Evolutionary conservation across 768 basidiomycete genomes (phyloP), one percentile per base, ranked within the genome.

Genomic region (Phanerochaete carnosa): DNA sequence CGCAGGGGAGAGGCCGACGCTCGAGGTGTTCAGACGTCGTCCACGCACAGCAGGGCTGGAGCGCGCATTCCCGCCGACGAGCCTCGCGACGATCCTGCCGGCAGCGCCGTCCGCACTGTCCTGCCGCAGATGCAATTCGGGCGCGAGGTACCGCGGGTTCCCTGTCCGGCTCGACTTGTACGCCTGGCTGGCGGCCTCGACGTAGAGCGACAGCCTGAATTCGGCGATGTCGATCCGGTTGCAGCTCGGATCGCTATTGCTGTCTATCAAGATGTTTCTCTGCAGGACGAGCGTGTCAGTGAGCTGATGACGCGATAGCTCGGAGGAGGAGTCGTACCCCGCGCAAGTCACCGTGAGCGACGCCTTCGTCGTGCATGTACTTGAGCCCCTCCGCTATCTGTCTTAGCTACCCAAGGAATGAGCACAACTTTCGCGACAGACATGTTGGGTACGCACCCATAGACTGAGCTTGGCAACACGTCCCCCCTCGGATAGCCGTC

Each of bases 361-460:
- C n/a, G 26, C 33, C 29, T 26, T 59, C 58, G 28, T 22, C 49
- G 29, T 59, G 58, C 9, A 59, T 47, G 35, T 59, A 59, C 25
- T 26, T 37, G 9, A 59, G n/a, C 11, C 47, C 58, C 16, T 59
- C 58, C 1, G 47, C 58, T 1, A 51, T 19, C 25, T 59, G 13
- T 16, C 15, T 26, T 16, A 59, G 15, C 58, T 54, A 43, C 15
- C 8, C 15, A 33, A 6, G 35, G 26, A 7, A 7, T 7, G 7
- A 45, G 23, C n/a, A 56, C 13, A 11, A 5, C 37, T 11, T 11
- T 39, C 37, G 9, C 11, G 9, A 9, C 9, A 19, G 19, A 39
- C 19, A 39, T 39, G 9, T 39, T 19, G 19, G n/a, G 11, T 15
- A 30, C 51, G 6, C 15, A 53, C 51, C 51, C 51, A 53, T 11